These are phyloP conservation scores for Xylaria digitata DNA, from an alignment of 2,329 filamentous ascomycete genomes.

Conservation along the genomic window DNA sequence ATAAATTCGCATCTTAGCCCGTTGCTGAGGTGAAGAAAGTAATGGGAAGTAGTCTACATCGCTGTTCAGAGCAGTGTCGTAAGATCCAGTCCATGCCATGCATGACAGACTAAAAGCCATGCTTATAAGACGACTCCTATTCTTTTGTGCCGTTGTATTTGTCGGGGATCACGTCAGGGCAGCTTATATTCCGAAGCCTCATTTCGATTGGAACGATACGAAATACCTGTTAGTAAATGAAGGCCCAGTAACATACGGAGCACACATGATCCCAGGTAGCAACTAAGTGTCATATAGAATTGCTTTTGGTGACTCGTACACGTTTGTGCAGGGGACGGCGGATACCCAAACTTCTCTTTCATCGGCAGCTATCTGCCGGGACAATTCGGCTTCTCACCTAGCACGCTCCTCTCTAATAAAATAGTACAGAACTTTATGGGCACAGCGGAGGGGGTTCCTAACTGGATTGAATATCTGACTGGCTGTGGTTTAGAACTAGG, in stretches of 20 bases:
- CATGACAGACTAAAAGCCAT: background rate
- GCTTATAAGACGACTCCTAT: constrained; percentile 1
- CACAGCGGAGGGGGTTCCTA: constrained; percentile 64
- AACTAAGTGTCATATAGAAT: constrained; percentile 47
- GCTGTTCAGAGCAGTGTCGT: background rate
- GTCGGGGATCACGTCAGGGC: background rate
- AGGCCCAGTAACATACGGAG: background rate
- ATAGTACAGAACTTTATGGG: constrained; percentile 64
- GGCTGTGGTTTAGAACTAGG: constrained; percentile 60
- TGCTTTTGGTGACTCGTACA: constrained; percentile 64
- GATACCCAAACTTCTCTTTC: constrained; percentile 63
- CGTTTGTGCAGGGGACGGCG: constrained; percentile 65
- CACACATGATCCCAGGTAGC: background rate
- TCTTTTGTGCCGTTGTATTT: constrained; percentile 2
- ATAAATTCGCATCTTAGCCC: background rate
- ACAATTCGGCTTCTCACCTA: constrained; percentile 58
- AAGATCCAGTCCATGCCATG: background rate
- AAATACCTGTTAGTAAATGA: constrained; percentile 42
- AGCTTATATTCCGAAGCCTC: constrained; percentile 10
- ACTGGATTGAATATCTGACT: constrained; percentile 67
- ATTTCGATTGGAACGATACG: constrained; percentile 42
- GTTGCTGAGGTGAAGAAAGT: background rate
- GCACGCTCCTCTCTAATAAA: constrained; percentile 57
- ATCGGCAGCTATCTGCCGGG: constrained; percentile 60
- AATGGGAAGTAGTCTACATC: background rate